Evolutionary conservation across 768 basidiomycete genomes (phyloP).

Genomic region (Leucocoprinus sp.): DNA sequence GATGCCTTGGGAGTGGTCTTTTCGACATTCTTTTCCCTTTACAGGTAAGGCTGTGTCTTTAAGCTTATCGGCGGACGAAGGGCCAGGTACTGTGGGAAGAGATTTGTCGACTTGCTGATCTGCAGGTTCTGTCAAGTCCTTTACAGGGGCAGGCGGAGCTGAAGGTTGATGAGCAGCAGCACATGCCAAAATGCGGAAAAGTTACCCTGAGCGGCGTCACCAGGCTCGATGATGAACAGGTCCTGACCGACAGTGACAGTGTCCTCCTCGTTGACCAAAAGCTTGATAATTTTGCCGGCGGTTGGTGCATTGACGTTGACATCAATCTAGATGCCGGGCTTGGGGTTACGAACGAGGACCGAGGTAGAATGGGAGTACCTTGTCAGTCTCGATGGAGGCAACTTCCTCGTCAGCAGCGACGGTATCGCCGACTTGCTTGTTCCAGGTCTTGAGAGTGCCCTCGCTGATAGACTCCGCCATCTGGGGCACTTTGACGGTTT

Average conservation of each 20-base stretch:
- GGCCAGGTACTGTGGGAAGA: conserved; percentile 34
- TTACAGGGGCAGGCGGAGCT: conserved; percentile 20
- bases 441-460: conserved; percentile 92
- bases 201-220: conserved; percentile 50
- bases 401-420: conserved; percentile 93
- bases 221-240: conserved; percentile 83
- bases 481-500: conserved; percentile 91
- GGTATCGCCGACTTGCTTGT: conserved; percentile 85
- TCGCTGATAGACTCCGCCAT: conserved; percentile 99
- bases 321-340: conserved; percentile 63
- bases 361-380: conserved; percentile 43
- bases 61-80: conserved; percentile 26
- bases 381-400: conserved; percentile 98
- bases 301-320: conserved; percentile 92
- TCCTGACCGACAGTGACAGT: conserved; percentile 95
- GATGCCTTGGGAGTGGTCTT: conserved; percentile 24
- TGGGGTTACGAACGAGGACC: background rate
- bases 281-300: conserved; percentile 80
- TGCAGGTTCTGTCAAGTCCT: conserved; percentile 36
- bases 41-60: conserved; percentile 17
- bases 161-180: background rate
- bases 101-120: conserved; percentile 42
- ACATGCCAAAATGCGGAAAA: conserved; percentile 6
- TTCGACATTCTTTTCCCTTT: conserved; percentile 25
- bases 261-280: conserved; percentile 86